Evolutionary conservation across 768 basidiomycete species (phyloP), one percentile per base, ranked within the genome.

Genomic region (Baorangia bicolor): DNA sequence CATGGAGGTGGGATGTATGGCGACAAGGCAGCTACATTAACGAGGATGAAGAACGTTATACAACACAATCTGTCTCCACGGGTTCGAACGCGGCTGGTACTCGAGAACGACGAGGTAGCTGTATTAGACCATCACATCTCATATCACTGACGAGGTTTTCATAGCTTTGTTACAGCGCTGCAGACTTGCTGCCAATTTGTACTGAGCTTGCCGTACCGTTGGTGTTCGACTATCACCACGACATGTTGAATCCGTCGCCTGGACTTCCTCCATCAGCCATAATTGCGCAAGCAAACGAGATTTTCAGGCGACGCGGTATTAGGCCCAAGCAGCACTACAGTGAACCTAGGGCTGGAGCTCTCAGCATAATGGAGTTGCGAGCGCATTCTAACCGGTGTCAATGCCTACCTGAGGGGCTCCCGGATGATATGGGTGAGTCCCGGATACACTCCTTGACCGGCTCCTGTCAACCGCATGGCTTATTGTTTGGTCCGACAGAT

Each of bases 51-150:
- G 67, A 75, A 81, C 55, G 88, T 86, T 14, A 88, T 92, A 55
- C 73, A 67, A 45, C 76, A 79, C 11, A 63, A 70, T n/a, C 78
- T 93, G 37, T 77, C 85, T 9, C 73, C 80, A 21, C 80, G 81
- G 23, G 84, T 92, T 55, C 83, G 88, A 57, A 78, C 78, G 14
- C 79, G 95, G 42, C 69, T 95, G 21, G 94, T 93, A 2, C 76
- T 94, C n/a, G 95, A 98, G 72, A 98, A 97, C 57, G 95, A 97
- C 60, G 95, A 98, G 76, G 91, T 90, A 46, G 30, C 20, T 18
- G 1, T 45, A 4, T 12, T 12, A 9, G 5, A 21, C 18, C 5
- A 33, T 42, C 8, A n/a, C 14, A 16, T 20, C 1, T 41, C 35
- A 13, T 31, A 18, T 5, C 9, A 13, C 38, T 57, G 23, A 62